phyloP scores from a whole-genome alignment of 2,329 filamentous ascomycete species.

The Arthroderma sp. region DNA sequence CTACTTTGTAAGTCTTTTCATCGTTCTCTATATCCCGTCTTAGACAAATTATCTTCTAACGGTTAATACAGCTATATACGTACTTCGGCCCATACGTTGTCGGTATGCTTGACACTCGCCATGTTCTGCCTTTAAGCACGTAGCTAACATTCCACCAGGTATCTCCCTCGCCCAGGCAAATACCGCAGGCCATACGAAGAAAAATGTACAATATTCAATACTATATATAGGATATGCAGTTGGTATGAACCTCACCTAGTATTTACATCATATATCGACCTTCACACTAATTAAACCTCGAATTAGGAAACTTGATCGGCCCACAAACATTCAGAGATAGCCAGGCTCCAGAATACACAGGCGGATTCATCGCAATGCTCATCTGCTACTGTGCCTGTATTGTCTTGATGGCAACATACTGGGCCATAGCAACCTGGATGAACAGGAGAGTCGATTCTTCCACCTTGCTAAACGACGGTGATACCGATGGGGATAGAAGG shows the following conservation, averaged over 20 bases:
- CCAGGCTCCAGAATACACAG: constrained; percentile 28
- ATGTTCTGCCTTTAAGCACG: background rate
- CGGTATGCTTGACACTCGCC: constrained; percentile 5
- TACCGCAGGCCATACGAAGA: constrained; percentile 29
- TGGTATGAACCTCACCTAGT: constrained; percentile 11
- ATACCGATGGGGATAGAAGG: constrained; percentile 5
- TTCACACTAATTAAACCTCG: background rate
- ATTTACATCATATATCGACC: background rate
- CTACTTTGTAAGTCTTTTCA: constrained; percentile 17
- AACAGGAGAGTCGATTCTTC: constrained; percentile 8
- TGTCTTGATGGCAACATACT: constrained; percentile 20
- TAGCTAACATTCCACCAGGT: constrained; percentile 1
- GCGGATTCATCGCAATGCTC: constrained; percentile 26
- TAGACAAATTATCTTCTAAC: no score
- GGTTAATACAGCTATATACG: constrained; percentile 20
- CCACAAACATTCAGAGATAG: constrained; percentile 29
- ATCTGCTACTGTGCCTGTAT: constrained; percentile 23
- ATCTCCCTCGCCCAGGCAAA: constrained; percentile 17
- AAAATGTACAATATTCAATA: constrained; percentile 26
- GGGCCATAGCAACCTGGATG: constrained; percentile 14
- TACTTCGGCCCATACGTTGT: constrained; percentile 25
- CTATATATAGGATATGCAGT: constrained; percentile 29
- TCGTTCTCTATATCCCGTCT: background rate
- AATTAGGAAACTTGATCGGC: constrained; percentile 27
- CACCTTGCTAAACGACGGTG: constrained; percentile 2